A percentile compares a stretch with the other conserved stretches of the same genome.
Evolutionary conservation across 768 basidiomycete species (phyloP).

Genomic region (Stropharia rugosoannulata): DNA sequence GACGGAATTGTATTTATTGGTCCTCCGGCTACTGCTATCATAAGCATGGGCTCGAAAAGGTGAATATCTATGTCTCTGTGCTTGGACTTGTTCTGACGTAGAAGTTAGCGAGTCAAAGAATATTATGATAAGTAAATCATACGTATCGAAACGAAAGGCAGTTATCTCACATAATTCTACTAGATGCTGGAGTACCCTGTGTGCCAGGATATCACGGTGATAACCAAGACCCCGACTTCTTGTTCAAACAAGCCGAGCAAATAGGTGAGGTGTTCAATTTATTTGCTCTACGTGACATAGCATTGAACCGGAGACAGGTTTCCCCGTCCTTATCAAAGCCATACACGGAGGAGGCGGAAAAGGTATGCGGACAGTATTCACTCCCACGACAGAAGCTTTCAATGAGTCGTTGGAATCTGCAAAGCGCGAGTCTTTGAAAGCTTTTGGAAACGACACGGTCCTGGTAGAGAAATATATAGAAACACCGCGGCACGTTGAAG

Average conservation of each 20-base stretch:
- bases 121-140: slow-evolving; percentile 74
- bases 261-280: slow-evolving; percentile 49
- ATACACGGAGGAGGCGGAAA: slow-evolving; percentile 95
- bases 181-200: slow-evolving; percentile 88
- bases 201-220: slow-evolving; percentile 92
- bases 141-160: neutral
- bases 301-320: slow-evolving; percentile 43
- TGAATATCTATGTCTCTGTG: neutral
- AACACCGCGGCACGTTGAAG: slow-evolving; percentile 88
- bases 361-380: slow-evolving; percentile 83
- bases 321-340: slow-evolving; percentile 95
- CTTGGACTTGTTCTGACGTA: neutral
- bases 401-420: slow-evolving; percentile 82
- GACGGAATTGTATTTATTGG: slow-evolving; percentile 90
- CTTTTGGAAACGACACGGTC: slow-evolving; percentile 86
- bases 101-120: slow-evolving; percentile 79
- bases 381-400: slow-evolving; percentile 63
- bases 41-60: slow-evolving; percentile 97
- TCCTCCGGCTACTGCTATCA: slow-evolving; percentile 83
- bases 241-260: slow-evolving; percentile 64
- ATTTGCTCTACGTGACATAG: neutral
- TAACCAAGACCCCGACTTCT: slow-evolving; percentile 72
- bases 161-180: neutral
- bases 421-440: slow-evolving; percentile 83
- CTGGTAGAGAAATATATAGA: slow-evolving; percentile 88